Base-by-base conservation (phyloP, 2,329 filamentous ascomycete genomes). In the Chaetomium globosum region DNA sequence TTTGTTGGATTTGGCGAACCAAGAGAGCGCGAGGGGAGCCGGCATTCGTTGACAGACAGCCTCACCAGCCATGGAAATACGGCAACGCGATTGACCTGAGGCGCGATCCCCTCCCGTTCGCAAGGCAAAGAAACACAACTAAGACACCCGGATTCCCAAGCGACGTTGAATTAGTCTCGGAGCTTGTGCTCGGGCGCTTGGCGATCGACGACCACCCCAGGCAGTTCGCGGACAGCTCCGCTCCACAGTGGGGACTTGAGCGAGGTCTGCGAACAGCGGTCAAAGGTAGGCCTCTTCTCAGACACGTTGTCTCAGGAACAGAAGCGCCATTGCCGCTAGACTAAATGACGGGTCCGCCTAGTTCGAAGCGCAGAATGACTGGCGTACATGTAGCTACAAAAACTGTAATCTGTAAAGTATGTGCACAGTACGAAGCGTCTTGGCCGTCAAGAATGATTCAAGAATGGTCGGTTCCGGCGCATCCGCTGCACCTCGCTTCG, bases 101-200 rank as follows among this genome's bases (percentile, higher is more conserved):
- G 23, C 46, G 46, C 46, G 9, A 48, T 48, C 46, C 21, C 12
- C 8, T 48, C 21, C 21, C 46, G 46, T 23, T 23, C 8, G n/a
- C 19, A 23, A 23, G 23, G 2, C n/a, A 23, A 23, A 48, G 46
- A 23, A 21, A 56, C 39, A 33, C 30, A 39, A 57, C 19, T n/a
- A 9, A 46, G 36, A 57, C 23, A 31, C 19, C n/a, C 39, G n/a
- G n/a, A 5, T 23, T 16, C 12, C 16, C n/a, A 56, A 21, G n/a
- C 30, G 56, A 48, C 56, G 56, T 58, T 58, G 56, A 57, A 58
- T 58, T 48, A 58, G 56, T 30, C 23, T 58, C 39, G 26, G 56
- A 31, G 56, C 56, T 58, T 31, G 39, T 13, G 39, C 48, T 16
- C 23, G 28, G 21, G n/a, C 30, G 51, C 21, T 39, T 51, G 46